These are phyloP conservation scores for Quercus tomentella DNA, from an alignment of 331 rosid species.

Conservation along the genomic window DNA sequence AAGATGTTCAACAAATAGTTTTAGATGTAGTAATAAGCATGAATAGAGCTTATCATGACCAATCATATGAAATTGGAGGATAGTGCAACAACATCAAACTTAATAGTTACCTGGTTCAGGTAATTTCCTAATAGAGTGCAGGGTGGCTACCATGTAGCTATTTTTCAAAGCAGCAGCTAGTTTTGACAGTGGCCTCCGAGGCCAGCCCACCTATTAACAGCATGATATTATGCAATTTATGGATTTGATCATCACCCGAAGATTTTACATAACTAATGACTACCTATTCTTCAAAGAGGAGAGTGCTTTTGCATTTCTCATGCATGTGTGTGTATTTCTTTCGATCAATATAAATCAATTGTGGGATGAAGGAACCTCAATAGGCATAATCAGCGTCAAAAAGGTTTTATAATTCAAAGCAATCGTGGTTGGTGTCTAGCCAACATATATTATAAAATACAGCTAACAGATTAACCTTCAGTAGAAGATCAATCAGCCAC, in stretches of 20 bases:
- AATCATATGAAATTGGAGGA: slow-evolving; percentile 14
- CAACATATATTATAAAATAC: background rate
- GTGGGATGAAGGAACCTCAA: background rate
- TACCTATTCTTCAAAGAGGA: background rate
- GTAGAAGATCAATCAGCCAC: background rate
- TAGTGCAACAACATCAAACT: slow-evolving; percentile 18
- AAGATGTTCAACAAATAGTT: slow-evolving; percentile 77
- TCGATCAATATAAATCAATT: background rate
- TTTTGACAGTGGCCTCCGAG: slow-evolving; percentile 78
- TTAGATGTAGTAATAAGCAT: slow-evolving; percentile 41
- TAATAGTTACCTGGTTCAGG: slow-evolving; percentile 73
- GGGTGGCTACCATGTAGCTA: slow-evolving; percentile 87
- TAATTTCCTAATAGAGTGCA: slow-evolving; percentile 65
- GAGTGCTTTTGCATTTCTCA: background rate
- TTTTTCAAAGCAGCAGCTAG: slow-evolving; percentile 85
- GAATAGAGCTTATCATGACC: slow-evolving; percentile 21
- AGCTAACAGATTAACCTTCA: background rate
- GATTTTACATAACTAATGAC: background rate
- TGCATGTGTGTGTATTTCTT: background rate
- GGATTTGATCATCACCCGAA: background rate
- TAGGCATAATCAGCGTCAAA: background rate
- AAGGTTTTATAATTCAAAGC: background rate
- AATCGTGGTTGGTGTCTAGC: background rate
- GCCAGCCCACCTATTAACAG: slow-evolving; percentile 83
- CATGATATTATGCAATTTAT: slow-evolving; percentile 11